Conservation (phyloP, 306 rosid species). For the Mucuna pruriens region DNA sequence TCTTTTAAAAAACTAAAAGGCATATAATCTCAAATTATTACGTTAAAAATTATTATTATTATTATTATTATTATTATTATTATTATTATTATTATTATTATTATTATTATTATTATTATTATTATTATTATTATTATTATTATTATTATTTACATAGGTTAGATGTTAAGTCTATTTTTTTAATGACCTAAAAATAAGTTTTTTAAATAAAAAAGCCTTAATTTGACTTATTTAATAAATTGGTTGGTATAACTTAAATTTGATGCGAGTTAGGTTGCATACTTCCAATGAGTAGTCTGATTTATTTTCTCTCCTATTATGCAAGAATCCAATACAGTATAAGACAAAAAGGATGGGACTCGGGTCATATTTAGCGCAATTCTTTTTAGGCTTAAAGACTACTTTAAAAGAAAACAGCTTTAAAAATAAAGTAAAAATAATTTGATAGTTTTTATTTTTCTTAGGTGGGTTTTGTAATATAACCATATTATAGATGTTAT, state of each 20-base stretch:
- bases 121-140: background rate
- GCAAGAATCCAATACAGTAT: background rate
- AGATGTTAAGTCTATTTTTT: too few species aligned
- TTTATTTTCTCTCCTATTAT: background rate
- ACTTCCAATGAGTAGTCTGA: background rate
- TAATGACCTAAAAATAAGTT: too few species aligned
- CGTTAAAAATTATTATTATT: too few species aligned
- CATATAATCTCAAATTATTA: background rate
- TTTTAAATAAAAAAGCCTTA: background rate
- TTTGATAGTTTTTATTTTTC: too few species aligned
- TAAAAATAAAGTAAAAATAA: background rate
- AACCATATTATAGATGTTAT: too few species aligned
- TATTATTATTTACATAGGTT: background rate
- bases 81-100: too few species aligned
- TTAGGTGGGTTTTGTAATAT: too few species aligned
- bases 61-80: too few species aligned
- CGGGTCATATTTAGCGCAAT: too few species aligned
- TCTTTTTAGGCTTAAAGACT: too few species aligned
- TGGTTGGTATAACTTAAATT: background rate
- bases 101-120: too few species aligned
- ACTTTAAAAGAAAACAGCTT: background rate
- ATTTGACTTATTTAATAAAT: background rate
- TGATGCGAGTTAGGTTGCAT: background rate
- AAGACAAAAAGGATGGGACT: background rate
- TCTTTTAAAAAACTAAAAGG: background rate